phyloP scores from a whole-genome alignment of 2,329 filamentous ascomycete species.

The Knufia petricola region DNA sequence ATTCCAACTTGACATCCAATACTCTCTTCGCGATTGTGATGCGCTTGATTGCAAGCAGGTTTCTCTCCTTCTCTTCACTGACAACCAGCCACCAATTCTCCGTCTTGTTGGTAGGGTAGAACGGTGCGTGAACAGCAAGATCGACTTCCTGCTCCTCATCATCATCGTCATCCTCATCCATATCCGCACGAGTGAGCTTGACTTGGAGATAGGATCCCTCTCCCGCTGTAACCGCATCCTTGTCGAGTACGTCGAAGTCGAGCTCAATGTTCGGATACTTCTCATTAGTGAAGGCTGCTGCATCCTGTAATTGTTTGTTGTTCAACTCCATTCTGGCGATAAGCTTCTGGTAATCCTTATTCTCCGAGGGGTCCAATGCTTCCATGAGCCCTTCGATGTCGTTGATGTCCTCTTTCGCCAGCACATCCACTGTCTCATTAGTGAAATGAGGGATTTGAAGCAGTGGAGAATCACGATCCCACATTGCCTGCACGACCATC shows the following conservation, averaged over 20 bases:
- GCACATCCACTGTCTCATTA: conserved; percentile 54
- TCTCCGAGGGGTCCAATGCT: conserved; percentile 92
- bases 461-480: conserved; percentile 91
- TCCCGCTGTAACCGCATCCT: conserved; percentile 68
- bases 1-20: conserved; percentile 72
- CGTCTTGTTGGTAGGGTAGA: conserved; percentile 83
- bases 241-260: conserved; percentile 75
- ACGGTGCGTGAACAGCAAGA: conserved; percentile 82
- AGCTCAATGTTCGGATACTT: conserved; percentile 94
- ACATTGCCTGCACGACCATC: conserved; percentile 98
- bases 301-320: conserved; percentile 73
- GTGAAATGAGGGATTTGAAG: conserved; percentile 97
- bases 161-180: conserved; percentile 61
- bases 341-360: conserved; percentile 66
- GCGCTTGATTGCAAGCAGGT: conserved; percentile 83
- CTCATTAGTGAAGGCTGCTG: conserved; percentile 89
- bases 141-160: conserved; percentile 64
- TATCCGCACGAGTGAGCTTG: conserved; percentile 71
- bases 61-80: conserved; percentile 82
- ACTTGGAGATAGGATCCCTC: conserved; percentile 74
- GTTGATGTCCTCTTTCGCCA: conserved; percentile 53
- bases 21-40: conserved; percentile 68
- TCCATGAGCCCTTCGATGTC: conserved; percentile 99
- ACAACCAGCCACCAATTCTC: conserved; percentile 99
- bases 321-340: conserved; percentile 69